phyloP scores from a whole-genome alignment of 768 basidiomycete genomes.

The Tylopilus plumbeoviolaceoides region DNA sequence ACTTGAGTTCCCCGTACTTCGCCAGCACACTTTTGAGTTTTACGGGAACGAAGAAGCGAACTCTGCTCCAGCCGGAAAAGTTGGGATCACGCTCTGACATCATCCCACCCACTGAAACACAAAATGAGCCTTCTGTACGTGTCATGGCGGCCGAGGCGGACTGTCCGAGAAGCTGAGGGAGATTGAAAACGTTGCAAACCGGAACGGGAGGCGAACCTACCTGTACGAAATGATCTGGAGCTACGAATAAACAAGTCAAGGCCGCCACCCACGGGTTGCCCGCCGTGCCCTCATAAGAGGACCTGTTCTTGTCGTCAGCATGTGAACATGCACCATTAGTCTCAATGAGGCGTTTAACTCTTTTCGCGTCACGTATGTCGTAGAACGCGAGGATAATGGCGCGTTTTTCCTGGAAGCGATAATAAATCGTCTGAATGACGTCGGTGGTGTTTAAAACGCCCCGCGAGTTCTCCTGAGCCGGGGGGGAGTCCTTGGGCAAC shows the following conservation, averaged over 20 bases:
- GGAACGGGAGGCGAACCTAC: constrained; percentile 29
- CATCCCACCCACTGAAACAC: constrained; percentile 38
- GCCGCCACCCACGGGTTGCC: constrained; percentile 20
- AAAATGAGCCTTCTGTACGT: constrained; percentile 50
- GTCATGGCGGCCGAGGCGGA: constrained; percentile 43
- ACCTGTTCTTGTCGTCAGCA: constrained; percentile 5
- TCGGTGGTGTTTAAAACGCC: constrained; percentile 14
- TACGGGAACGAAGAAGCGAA: constrained; percentile 23
- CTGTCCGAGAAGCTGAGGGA: constrained; percentile 48
- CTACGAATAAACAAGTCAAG: constrained; percentile 43
- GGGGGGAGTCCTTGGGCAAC: constrained; percentile 8
- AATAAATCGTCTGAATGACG: constrained; percentile 54
- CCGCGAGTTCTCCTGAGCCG: constrained; percentile 6
- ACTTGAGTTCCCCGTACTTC: constrained; percentile 32
- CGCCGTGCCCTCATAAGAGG: neutral
- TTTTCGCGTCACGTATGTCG: constrained; percentile 52
- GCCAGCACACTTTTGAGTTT: constrained; percentile 28
- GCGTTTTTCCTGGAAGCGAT: constrained; percentile 45
- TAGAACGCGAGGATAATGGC: constrained; percentile 60
- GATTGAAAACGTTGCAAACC: constrained; percentile 5
- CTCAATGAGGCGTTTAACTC: constrained; percentile 42
- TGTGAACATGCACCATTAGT: constrained; percentile 8
- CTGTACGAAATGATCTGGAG: constrained; percentile 42
- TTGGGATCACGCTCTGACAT: constrained; percentile 17
- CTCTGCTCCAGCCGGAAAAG: constrained; percentile 23